phyloP scores from a whole-genome alignment of 345 rosid species.

The Eucalyptus tenuipes region DNA sequence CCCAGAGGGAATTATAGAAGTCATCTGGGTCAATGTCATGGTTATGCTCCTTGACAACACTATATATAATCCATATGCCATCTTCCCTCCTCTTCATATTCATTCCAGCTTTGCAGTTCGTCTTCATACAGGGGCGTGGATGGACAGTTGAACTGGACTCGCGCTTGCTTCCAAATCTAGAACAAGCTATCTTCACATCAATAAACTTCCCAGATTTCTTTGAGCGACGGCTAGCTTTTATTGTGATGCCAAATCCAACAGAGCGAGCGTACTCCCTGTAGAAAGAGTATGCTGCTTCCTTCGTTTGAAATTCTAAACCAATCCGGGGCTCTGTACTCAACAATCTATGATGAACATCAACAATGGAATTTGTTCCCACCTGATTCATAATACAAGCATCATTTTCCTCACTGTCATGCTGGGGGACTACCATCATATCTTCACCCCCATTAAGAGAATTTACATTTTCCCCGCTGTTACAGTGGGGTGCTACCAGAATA shows the following conservation, averaged over 20 bases:
- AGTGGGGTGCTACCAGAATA: background rate
- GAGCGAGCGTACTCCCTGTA: conserved; percentile 35
- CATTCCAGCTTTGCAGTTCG: conserved; percentile 36
- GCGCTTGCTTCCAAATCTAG: conserved; percentile 32
- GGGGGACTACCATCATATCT: background rate
- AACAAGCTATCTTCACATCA: conserved; percentile 39
- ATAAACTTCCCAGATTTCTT: conserved; percentile 37
- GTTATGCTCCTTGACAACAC: conserved; percentile 25
- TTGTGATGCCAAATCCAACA: conserved; percentile 32
- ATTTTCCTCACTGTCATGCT: background rate
- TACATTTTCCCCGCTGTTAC: background rate
- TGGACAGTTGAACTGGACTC: conserved; percentile 4
- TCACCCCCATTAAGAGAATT: background rate
- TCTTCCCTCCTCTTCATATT: conserved; percentile 31
- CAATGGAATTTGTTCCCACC: background rate
- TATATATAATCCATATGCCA: conserved; percentile 20
- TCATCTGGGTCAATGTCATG: conserved; percentile 27
- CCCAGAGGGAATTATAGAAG: conserved; percentile 6
- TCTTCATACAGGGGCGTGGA: conserved; percentile 20
- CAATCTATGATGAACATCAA: background rate
- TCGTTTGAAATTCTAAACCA: conserved; percentile 28
- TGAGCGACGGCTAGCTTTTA: conserved; percentile 35
- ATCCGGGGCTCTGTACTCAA: conserved; percentile 4
- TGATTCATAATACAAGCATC: background rate
- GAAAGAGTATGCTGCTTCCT: conserved; percentile 37